Evolutionary conservation across 2,329 filamentous ascomycete species (phyloP).

Genomic region (Hymenotorrendiella dingleyae): DNA sequence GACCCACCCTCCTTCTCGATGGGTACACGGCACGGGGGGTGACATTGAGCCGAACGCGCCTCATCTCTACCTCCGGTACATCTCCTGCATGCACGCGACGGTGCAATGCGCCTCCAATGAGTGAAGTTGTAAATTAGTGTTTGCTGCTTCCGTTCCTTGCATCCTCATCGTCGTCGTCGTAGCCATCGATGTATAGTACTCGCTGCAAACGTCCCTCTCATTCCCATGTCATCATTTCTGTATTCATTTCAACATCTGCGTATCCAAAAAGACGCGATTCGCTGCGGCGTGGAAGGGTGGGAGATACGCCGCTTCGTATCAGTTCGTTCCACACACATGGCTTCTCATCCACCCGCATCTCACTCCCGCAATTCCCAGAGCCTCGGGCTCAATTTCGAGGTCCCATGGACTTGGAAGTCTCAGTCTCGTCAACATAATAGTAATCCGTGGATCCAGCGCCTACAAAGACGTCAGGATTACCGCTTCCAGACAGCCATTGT

Average conservation of each 20-base stretch:
- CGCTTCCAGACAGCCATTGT: constrained; percentile 9
- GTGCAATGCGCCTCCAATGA: too few relatives aligned
- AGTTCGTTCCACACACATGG: not conserved
- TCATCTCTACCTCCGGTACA: too few relatives aligned
- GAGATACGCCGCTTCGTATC: not conserved
- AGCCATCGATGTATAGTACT: too few relatives aligned
- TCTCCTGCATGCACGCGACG: too few relatives aligned
- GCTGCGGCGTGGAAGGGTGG: not conserved
- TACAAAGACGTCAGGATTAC: constrained; percentile 16
- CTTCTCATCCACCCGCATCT: not conserved
- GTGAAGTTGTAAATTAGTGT: too few relatives aligned
- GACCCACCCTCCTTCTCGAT: too few relatives aligned
- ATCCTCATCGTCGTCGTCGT: too few relatives aligned
- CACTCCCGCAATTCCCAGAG: not conserved
- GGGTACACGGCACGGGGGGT: too few relatives aligned
- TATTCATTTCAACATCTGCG: not conserved
- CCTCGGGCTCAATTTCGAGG: not conserved
- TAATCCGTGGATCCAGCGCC: constrained; percentile 14
- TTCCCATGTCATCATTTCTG: not conserved
- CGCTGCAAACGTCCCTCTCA: too few relatives aligned
- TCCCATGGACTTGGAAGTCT: constrained; percentile 3
- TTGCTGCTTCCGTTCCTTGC: too few relatives aligned
- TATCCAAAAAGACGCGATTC: not conserved
- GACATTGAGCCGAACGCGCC: too few relatives aligned
- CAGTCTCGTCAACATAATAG: constrained; percentile 14